phyloP scores from a whole-genome alignment of 805 yeast genomes.

The Candida vartiovaarae region DNA sequence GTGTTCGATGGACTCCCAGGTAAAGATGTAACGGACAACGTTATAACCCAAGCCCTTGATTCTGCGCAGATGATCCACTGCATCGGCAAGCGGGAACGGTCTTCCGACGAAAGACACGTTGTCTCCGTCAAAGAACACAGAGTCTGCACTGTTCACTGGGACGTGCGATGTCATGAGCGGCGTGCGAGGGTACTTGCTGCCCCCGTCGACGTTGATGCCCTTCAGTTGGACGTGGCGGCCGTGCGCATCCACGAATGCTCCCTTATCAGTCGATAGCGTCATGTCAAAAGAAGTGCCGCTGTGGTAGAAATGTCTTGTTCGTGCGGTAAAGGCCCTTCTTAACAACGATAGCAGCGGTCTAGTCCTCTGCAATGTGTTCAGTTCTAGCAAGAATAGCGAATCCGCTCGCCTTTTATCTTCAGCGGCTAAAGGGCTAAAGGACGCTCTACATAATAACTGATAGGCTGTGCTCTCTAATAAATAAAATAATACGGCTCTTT shows the following conservation, averaged over 20 bases:
- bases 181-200: slow-evolving; percentile 57
- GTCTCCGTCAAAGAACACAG: slow-evolving; percentile 62
- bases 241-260: slow-evolving; percentile 47
- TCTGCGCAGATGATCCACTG: slow-evolving; percentile 58
- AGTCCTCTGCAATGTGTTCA: no score
- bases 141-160: slow-evolving; percentile 24
- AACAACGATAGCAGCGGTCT: no score
- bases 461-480: no score
- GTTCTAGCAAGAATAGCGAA: no score
- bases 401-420: no score
- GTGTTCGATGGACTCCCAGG: slow-evolving; percentile 94
- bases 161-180: slow-evolving; percentile 41
- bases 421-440: no score
- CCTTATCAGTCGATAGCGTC: slow-evolving; percentile 23
- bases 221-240: slow-evolving; percentile 60
- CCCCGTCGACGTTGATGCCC: slow-evolving; percentile 79
- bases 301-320: no score
- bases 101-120: slow-evolving; percentile 74
- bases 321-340: no score
- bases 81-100: slow-evolving; percentile 74
- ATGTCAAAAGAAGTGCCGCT: no score
- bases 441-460: no score
- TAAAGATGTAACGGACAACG: slow-evolving; percentile 63
- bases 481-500: no score
- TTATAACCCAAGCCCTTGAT: slow-evolving; percentile 81